Evolutionary conservation across 805 yeast species (phyloP).

Genomic region (Pichia manshurica): DNA sequence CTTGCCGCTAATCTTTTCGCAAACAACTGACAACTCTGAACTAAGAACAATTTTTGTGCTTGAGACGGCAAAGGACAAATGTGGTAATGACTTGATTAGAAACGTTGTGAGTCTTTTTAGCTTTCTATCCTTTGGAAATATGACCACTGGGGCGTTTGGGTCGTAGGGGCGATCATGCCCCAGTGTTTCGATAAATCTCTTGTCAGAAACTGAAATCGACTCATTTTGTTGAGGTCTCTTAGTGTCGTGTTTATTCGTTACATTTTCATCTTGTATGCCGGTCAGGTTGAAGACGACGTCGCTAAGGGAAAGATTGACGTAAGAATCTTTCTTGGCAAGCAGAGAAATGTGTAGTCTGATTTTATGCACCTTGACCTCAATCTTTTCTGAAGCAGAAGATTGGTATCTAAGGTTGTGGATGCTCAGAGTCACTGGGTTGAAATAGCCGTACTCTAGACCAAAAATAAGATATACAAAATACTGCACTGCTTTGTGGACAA

Average conservation of each 20-base stretch:
- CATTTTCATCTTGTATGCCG: not conserved
- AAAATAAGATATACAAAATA: not conserved
- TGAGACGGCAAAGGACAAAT: constrained; percentile 17
- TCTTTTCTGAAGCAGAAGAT: not conserved
- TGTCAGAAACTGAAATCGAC: not conserved
- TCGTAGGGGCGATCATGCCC: constrained; percentile 10
- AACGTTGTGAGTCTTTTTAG: constrained; percentile 13
- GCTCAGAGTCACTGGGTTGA: constrained; percentile 11
- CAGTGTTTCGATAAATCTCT: too few species aligned
- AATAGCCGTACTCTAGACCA: not conserved
- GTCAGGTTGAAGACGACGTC: not conserved
- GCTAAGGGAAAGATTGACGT: not conserved
- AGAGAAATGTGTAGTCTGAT: constrained; percentile 9
- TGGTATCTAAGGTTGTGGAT: constrained; percentile 5
- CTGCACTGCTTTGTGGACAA: not conserved
- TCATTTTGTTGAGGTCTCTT: not conserved
- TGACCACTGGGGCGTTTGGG: constrained; percentile 17
- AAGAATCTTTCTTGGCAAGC: not conserved
- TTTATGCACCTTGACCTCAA: not conserved
- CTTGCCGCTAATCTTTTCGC: constrained; percentile 6
- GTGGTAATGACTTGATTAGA: constrained; percentile 21
- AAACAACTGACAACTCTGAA: constrained; percentile 2
- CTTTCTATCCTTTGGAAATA: constrained; percentile 15
- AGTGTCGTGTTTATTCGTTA: too few species aligned
- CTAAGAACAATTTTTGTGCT: constrained; percentile 11